phyloP scores from a whole-genome alignment of 495 filamentous ascomycete genomes.

The Lasiosphaeria hispida region DNA sequence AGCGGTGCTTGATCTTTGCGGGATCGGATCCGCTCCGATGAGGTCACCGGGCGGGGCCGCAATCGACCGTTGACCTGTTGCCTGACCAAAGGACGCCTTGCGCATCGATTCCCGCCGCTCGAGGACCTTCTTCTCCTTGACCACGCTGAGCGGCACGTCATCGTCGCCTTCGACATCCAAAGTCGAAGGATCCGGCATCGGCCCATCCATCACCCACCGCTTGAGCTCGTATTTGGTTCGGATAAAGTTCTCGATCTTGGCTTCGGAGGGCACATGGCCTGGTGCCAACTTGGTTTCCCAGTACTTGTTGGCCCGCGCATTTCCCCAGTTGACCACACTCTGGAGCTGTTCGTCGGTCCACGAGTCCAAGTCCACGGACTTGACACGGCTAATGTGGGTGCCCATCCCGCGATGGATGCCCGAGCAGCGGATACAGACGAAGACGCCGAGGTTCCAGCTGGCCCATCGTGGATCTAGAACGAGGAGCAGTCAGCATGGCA shows the following conservation, averaged over 20 bases:
- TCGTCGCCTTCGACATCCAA: constrained; percentile 81
- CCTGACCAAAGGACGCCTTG: constrained; percentile 40
- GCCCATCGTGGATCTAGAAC: constrained; percentile 90
- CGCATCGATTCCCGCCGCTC: constrained; percentile 47
- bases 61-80: constrained; percentile 26
- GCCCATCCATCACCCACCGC: constrained; percentile 97
- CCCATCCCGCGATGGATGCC: constrained; percentile 98
- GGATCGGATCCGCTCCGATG: constrained; percentile 47
- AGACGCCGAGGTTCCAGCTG: constrained; percentile 94
- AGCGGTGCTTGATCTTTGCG: constrained; percentile 54
- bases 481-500: constrained; percentile 16
- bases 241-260: constrained; percentile 99
- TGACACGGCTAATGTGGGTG: constrained; percentile 96
- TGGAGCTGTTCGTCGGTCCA: constrained; percentile 98
- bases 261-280: constrained; percentile 93
- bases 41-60: constrained; percentile 46
- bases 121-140: constrained; percentile 56
- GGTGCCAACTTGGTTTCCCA: constrained; percentile 94
- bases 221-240: constrained; percentile 98
- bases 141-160: constrained; percentile 63
- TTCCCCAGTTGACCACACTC: constrained; percentile 91
- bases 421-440: constrained; percentile 96
- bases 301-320: constrained; percentile 93
- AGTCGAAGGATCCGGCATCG: constrained; percentile 86
- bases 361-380: constrained; percentile 93